Evolutionary conservation across 805 yeast genomes (phyloP), one percentile per base, ranked within the genome.

Genomic region (Wickerhamomyces ciferrii): DNA sequence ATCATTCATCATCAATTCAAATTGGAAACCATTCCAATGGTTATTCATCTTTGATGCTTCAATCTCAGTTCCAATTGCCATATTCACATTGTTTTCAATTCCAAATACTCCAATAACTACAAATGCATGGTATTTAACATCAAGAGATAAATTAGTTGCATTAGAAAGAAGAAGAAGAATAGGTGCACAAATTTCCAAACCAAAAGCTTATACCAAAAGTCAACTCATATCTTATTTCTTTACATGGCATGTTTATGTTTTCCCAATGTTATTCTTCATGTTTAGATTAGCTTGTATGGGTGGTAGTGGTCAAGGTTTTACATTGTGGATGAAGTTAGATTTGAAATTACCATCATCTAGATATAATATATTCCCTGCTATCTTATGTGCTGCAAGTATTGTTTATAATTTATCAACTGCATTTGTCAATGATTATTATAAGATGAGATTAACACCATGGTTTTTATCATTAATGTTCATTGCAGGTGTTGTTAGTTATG

Each of bases 221-320:
- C 71, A 69, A 47, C 63, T 74, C 49, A 69, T 65, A 43, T 45
- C 67, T 1, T 70, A 68, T 51, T 74, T 74, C 61, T 63, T 52
- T 47, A 71, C 78, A 5, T 75, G 81, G 81, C 80, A 75, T 58
- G 61, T 74, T 29, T 72, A 55, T 39, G 70, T 72, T 18, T 74
- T 75, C 53, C 79, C 79, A 18, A 5, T 47, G 1, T 24, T 55
- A 23, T 57, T 57, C 47, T 43, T 54, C 18, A 18, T 50, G 11
- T 57, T 52, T 48, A 54, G 54, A 44, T 53, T 54, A 18, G n/a
- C 51, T 6, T 45, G 47, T 34, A 48, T 66, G 44, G 65, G 70
- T n/a, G 54, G 57, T 2, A 41, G 64, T 5, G 75, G 69, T 44
- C 78, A 77, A 17, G 67, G 78, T 0, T 66, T 76, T 49, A 63